These are phyloP conservation scores for Pascua sp. DNA, from an alignment of 1,284 basidiomycete species.

Conservation along the genomic window DNA sequence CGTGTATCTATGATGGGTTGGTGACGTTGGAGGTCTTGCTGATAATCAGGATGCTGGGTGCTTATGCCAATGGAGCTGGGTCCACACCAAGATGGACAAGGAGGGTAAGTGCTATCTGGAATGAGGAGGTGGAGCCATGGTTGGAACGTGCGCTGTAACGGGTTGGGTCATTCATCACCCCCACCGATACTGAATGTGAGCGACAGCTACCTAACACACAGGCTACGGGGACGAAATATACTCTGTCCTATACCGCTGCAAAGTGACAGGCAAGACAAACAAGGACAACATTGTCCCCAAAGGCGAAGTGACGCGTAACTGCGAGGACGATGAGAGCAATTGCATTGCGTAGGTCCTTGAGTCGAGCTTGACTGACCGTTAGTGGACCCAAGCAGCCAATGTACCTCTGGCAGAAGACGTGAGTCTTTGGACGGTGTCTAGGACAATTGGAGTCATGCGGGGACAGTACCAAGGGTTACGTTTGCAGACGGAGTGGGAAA, in stretches of 20 bases:
- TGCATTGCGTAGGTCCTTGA: constrained; percentile 26
- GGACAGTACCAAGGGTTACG: neutral
- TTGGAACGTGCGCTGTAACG: too few relatives aligned
- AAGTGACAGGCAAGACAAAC: constrained; percentile 53
- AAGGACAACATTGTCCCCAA: constrained; percentile 43
- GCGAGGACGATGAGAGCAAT: constrained; percentile 25
- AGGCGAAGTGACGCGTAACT: constrained; percentile 43
- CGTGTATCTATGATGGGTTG: too few relatives aligned
- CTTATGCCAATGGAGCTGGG: too few relatives aligned
- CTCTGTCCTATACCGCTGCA: constrained; percentile 72
- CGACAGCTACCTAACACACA: neutral
- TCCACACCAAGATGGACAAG: neutral
- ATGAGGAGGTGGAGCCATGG: too few relatives aligned
- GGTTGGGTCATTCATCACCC: too few relatives aligned
- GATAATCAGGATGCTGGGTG: too few relatives aligned
- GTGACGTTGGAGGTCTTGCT: too few relatives aligned
- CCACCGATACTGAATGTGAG: too few relatives aligned
- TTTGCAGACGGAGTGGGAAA: neutral
- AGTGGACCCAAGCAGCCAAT: constrained; percentile 24
- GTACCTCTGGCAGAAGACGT: constrained; percentile 12
- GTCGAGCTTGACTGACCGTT: too few relatives aligned
- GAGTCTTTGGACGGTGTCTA: neutral
- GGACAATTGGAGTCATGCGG: neutral
- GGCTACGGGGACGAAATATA: constrained; percentile 42
- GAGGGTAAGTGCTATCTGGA: constrained; percentile 3